phyloP scores from a whole-genome alignment of 2,329 filamentous ascomycete species.

The Alternaria solani region DNA sequence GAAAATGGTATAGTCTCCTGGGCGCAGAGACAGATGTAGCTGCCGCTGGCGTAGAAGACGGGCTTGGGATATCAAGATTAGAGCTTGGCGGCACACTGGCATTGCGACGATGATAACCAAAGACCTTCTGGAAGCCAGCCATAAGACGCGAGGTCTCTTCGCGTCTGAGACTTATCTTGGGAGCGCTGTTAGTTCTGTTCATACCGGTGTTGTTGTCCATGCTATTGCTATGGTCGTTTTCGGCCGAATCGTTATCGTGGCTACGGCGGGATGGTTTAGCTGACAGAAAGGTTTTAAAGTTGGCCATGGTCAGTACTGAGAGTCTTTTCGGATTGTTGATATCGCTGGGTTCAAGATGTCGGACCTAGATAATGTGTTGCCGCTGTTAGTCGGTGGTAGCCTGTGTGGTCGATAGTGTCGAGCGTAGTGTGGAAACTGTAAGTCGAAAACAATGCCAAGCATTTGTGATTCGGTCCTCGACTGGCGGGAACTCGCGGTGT shows the following conservation, averaged over 20 bases:
- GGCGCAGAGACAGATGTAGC: not conserved
- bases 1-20: conserved; percentile 4
- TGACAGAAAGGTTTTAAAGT: conserved; percentile 38
- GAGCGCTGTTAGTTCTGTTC: not conserved
- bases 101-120: not conserved
- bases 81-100: not conserved
- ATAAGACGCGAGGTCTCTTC: not conserved
- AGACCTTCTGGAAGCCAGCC: conserved; percentile 3
- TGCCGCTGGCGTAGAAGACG: not conserved
- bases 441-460: conserved; percentile 7
- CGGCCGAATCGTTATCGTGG: not conserved
- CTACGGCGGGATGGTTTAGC: not conserved
- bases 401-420: not conserved
- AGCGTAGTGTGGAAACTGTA: not conserved
- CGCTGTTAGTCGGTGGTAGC: not conserved
- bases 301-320: conserved; percentile 57
- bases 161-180: not conserved
- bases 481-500: not conserved
- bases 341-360: not conserved
- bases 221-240: not conserved
- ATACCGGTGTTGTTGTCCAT: not conserved
- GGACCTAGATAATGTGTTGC: not conserved
- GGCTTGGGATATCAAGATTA: not conserved
- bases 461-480: not conserved
- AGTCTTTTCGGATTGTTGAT: conserved; percentile 1